Percentiles rank a stretch among this genome's conserved stretches.
phyloP scores from a whole-genome alignment of 306 rosid species.

The Begonia loranthoides region DNA sequence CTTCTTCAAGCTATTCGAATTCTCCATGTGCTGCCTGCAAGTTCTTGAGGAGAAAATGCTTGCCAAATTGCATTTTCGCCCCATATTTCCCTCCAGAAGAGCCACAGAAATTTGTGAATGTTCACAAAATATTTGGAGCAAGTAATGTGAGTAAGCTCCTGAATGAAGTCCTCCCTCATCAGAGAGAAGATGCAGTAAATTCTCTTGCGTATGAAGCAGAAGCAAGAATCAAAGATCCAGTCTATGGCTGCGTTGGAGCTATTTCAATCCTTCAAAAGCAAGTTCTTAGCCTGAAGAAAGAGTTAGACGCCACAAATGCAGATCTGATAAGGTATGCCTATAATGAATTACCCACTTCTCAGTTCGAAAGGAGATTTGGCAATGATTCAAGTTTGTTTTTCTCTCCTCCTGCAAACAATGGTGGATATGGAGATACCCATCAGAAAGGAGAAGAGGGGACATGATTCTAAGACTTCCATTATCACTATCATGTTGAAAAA shows the following conservation, averaged over 20 bases:
- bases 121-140: slow-evolving; percentile 93
- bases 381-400: slow-evolving; percentile 46
- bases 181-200: slow-evolving; percentile 78
- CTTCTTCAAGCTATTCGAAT: slow-evolving; percentile 35
- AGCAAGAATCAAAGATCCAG: slow-evolving; percentile 85
- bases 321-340: slow-evolving; percentile 49
- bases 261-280: slow-evolving; percentile 75
- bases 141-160: slow-evolving; percentile 87
- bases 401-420: slow-evolving; percentile 6
- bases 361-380: slow-evolving; percentile 3
- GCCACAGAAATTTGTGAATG: slow-evolving; percentile 76
- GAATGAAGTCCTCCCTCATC: slow-evolving; percentile 68
- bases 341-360: slow-evolving; percentile 2
- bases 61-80: slow-evolving; percentile 69
- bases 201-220: slow-evolving; percentile 94
- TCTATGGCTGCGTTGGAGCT: slow-evolving; percentile 85
- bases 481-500: too few relatives aligned
- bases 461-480: too few relatives aligned
- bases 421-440: too few relatives aligned
- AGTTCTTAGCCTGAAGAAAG: slow-evolving; percentile 66
- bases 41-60: slow-evolving; percentile 77
- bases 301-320: slow-evolving; percentile 70
- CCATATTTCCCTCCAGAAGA: slow-evolving; percentile 89
- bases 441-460: too few relatives aligned
- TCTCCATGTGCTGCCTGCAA: slow-evolving; percentile 98